These are phyloP conservation scores for Penicillium janthinellum DNA, from an alignment of 2,329 filamentous ascomycete species.

Conservation along the genomic window DNA sequence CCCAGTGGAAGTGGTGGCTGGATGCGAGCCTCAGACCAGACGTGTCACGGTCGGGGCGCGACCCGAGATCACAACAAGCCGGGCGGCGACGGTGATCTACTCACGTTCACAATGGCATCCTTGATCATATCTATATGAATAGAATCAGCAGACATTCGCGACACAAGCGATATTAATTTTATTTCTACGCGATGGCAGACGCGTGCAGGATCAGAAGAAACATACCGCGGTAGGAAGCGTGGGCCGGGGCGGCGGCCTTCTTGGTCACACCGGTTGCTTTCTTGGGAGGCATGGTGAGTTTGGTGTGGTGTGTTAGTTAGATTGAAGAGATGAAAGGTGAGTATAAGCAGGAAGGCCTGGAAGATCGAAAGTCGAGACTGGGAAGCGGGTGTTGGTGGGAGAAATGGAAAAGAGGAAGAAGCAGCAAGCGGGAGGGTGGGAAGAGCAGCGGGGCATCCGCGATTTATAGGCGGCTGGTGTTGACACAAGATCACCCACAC, in stretches of 20 bases:
- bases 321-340: constrained; percentile 11
- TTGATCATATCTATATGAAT: constrained; percentile 67
- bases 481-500: constrained; percentile 45
- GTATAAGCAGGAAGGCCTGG: not conserved
- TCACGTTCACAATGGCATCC: constrained; percentile 70
- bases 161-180: constrained; percentile 45
- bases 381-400: constrained; percentile 14
- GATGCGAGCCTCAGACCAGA: constrained; percentile 25
- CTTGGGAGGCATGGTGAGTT: constrained; percentile 65
- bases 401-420: constrained; percentile 26
- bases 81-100: constrained; percentile 57
- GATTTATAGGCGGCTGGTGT: constrained; percentile 47
- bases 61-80: constrained; percentile 42
- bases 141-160: constrained; percentile 58
- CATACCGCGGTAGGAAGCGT: constrained; percentile 69
- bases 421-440: constrained; percentile 39
- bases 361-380: constrained; percentile 15
- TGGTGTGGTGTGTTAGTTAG: not conserved
- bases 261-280: constrained; percentile 60
- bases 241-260: constrained; percentile 59
- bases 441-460: constrained; percentile 44
- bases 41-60: constrained; percentile 44
- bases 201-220: constrained; percentile 47
- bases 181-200: constrained; percentile 49
- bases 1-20: constrained; percentile 26